phyloP scores from a whole-genome alignment of 148 eudicot species.

The Rhododendron kiyosumense region DNA sequence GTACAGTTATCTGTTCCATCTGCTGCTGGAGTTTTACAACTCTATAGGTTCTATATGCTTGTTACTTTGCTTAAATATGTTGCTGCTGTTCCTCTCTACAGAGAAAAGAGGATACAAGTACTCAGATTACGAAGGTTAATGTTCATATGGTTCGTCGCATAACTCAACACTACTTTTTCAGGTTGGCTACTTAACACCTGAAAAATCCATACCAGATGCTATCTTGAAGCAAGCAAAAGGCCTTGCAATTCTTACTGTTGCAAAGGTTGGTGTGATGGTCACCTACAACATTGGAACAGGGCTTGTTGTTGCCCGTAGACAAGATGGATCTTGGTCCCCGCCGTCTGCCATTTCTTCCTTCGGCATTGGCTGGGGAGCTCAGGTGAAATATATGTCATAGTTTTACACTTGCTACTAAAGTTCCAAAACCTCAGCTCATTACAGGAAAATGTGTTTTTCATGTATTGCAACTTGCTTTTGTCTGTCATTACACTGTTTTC shows the following conservation, averaged over 20 bases:
- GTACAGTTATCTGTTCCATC: not conserved
- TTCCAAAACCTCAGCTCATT: not conserved
- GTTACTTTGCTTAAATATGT: not conserved
- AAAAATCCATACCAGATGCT: slow-evolving; percentile 57
- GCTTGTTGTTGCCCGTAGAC: slow-evolving; percentile 55
- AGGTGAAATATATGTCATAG: slow-evolving; percentile 25
- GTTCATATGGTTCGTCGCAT: not conserved
- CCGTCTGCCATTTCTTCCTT: slow-evolving; percentile 66
- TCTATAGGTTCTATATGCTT: not conserved
- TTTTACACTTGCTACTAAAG: not conserved
- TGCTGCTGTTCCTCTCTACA: not conserved
- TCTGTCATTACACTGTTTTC: not conserved
- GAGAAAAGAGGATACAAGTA: not conserved
- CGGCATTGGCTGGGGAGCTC: slow-evolving; percentile 76
- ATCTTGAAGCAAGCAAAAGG: slow-evolving; percentile 62
- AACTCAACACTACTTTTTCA: slow-evolving; percentile 9
- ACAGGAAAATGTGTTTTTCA: not conserved
- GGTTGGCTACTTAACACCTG: slow-evolving; percentile 48
- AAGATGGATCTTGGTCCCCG: slow-evolving; percentile 66
- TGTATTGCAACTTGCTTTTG: not conserved
- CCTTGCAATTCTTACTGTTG: slow-evolving; percentile 64
- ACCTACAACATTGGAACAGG: slow-evolving; percentile 66
- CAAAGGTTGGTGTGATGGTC: slow-evolving; percentile 50
- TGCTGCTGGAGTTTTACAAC: not conserved
- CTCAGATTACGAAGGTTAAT: not conserved